Percentiles rank a stretch among this genome's conserved stretches.
Evolutionary conservation across 208 protist species (phyloP).

Genomic region (Balamuthia mandrillaris): DNA sequence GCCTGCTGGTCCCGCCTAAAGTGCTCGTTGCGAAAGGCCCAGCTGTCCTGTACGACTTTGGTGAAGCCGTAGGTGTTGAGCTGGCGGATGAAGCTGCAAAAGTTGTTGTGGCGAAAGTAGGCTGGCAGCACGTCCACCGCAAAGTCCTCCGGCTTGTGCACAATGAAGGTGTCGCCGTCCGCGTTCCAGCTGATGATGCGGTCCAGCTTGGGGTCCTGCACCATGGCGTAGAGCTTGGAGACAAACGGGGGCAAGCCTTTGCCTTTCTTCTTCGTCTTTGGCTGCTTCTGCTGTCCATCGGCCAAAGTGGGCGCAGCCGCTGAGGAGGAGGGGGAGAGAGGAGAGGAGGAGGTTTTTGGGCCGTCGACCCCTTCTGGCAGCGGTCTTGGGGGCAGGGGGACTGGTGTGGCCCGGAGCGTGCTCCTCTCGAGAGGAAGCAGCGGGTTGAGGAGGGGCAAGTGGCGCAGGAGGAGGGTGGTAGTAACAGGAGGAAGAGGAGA

Average conservation of each 20-base stretch:
- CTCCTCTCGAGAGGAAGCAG: no score
- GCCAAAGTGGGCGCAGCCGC: no score
- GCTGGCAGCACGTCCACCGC: slow-evolving; percentile 44
- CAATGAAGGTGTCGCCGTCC: slow-evolving; percentile 26
- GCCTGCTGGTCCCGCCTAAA: not conserved
- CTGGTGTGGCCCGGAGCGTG: no score
- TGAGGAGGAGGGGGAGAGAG: no score
- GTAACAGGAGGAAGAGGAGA: no score
- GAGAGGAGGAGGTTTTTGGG: no score
- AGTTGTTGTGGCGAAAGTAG: slow-evolving; percentile 66
- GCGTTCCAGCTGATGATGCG: slow-evolving; percentile 9
- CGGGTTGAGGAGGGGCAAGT: no score
- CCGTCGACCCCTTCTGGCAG: no score
- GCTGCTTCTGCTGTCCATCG: no score
- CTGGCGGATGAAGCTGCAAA: slow-evolving; percentile 64
- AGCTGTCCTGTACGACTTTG: slow-evolving; percentile 30
- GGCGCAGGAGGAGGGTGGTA: no score
- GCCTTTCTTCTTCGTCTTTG: not conserved
- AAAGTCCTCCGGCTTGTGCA: slow-evolving; percentile 39
- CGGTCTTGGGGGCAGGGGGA: no score
- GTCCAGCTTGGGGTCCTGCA: not conserved
- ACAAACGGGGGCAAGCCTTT: slow-evolving; percentile 28
- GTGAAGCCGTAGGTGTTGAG: slow-evolving; percentile 64
- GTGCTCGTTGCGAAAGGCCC: slow-evolving; percentile 15
- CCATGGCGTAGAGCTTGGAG: slow-evolving; percentile 11